Evolutionary conservation across 495 filamentous ascomycete species (phyloP), one percentile per base, ranked within the genome.

Genomic region (Antarctomyces pellizariae): DNA sequence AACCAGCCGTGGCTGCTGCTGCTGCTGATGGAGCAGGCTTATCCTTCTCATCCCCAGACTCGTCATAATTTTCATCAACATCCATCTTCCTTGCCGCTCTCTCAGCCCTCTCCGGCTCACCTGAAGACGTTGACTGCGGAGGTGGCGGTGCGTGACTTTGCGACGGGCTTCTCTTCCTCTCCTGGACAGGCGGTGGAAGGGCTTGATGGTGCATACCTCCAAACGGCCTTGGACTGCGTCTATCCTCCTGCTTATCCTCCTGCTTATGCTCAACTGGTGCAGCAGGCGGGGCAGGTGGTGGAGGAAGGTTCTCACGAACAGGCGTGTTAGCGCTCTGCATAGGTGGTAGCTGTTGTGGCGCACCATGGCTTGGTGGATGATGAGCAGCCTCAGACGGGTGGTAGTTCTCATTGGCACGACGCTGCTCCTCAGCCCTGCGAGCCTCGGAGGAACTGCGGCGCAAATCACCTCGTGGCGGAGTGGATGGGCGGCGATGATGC

Each of bases 41-140:
- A 49, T 90, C 82, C 25, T 90, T 72, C 35, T 90, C 83, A 29
- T 73, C 75, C 9, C 51, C 67, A 16, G 77, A 79, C 36, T 89
- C 82, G 47, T 92, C 84, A 37, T 71, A 64, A 35, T 97, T 91
- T 47, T 97, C 84, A 43, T 97, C 86, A 22, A 95, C 74, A 13
- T 95, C 86, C 71, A 97, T 89, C 47, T 91, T 86, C 5, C 86
- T 64, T 18, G 76, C 75, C 4, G 86, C 77, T 7, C 82, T 64
- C 51, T 97, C 75, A 4, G 86, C 77, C 7, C 82, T 64, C 51
- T 97, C 86, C 24, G 61, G 59, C 39, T 74, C 67, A 16, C 53
- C 54, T 30, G 54, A 43, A 9, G 57, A 46, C 9, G 54, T 36
- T 5, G 54, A 47, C 18, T 53, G 47, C 8, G 59, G 46, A 29